phyloP scores from a whole-genome alignment of 345 rosid species.

The Syzygium aqueum region DNA sequence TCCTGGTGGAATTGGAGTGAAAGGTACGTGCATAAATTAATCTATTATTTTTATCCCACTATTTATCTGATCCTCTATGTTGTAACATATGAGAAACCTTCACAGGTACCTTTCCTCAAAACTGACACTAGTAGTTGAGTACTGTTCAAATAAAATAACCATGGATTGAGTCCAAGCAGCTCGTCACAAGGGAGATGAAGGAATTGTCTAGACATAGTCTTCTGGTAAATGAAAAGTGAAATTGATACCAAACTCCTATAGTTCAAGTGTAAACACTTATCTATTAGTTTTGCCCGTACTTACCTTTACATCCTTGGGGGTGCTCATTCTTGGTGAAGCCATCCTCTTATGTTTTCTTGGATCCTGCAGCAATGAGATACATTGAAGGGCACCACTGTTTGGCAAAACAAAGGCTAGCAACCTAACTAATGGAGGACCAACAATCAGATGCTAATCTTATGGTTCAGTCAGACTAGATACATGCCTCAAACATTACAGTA shows the following conservation, averaged over 20 bases:
- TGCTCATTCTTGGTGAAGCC: constrained; percentile 38
- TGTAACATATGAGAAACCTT: not conserved
- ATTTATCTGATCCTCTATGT: not conserved
- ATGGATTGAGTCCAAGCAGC: not conserved
- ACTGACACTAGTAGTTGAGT: not conserved
- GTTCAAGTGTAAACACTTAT: not conserved
- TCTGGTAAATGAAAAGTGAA: not conserved
- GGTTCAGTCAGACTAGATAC: not conserved
- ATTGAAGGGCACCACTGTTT: not conserved
- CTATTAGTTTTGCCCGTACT: not conserved
- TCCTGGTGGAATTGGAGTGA: not conserved
- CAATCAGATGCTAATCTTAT: not conserved
- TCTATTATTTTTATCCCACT: not conserved
- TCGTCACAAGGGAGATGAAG: not conserved
- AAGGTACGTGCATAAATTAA: not conserved
- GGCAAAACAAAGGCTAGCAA: not conserved
- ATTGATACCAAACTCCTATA: not conserved
- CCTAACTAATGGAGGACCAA: not conserved
- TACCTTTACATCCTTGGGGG: constrained; percentile 18
- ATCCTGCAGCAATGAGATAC: constrained; percentile 31
- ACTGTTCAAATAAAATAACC: not conserved
- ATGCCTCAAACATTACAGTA: constrained; percentile 75
- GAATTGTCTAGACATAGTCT: not conserved
- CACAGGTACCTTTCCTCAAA: not conserved
- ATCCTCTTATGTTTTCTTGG: constrained; percentile 43